Evolutionary conservation across 106 monocot species (phyloP).

Genomic region (Iris macrosiphon): DNA sequence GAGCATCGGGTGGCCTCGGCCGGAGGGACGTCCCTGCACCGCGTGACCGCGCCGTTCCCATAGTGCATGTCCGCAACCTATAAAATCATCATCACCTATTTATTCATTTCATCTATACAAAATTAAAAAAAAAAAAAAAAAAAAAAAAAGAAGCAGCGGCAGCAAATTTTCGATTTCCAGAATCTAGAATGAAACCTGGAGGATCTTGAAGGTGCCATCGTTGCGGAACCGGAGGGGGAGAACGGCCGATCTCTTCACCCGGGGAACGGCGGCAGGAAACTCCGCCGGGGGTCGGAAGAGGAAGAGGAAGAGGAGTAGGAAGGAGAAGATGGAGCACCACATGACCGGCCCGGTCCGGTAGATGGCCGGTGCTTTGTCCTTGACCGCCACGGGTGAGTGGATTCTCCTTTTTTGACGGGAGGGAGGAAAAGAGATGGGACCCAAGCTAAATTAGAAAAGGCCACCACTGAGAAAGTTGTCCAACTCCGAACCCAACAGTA

Average conservation of each 20-base stretch:
- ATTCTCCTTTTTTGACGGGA: too few species aligned
- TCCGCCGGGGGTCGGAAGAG: not conserved
- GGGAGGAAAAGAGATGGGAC: too few species aligned
- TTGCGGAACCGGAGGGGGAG: conserved; percentile 83
- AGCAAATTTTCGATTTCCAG: not conserved
- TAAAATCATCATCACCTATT: too few species aligned
- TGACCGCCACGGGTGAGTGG: too few species aligned
- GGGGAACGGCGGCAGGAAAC: conserved; percentile 4
- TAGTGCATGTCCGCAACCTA: conserved; percentile 94
- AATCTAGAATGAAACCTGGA: conserved; percentile 33
- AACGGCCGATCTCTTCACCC: conserved; percentile 39
- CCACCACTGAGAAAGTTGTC: too few species aligned
- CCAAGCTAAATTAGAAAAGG: too few species aligned
- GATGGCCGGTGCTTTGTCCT: too few species aligned
- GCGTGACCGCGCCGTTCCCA: conserved; percentile 52
- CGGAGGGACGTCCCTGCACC: conserved; percentile 55
- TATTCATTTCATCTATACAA: not conserved
- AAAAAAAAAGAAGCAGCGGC: not conserved
- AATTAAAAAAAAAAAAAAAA: not conserved
- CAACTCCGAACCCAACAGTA: too few species aligned
- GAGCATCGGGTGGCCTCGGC: conserved; percentile 38
- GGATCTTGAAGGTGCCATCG: conserved; percentile 88
- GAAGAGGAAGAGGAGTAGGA: conserved; percentile 1
- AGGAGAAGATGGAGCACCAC: conserved; percentile 14
- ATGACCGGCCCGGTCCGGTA: not conserved